Evolutionary conservation across 2,329 filamentous ascomycete species (phyloP).

Genomic region (Epichloe gansuensis): DNA sequence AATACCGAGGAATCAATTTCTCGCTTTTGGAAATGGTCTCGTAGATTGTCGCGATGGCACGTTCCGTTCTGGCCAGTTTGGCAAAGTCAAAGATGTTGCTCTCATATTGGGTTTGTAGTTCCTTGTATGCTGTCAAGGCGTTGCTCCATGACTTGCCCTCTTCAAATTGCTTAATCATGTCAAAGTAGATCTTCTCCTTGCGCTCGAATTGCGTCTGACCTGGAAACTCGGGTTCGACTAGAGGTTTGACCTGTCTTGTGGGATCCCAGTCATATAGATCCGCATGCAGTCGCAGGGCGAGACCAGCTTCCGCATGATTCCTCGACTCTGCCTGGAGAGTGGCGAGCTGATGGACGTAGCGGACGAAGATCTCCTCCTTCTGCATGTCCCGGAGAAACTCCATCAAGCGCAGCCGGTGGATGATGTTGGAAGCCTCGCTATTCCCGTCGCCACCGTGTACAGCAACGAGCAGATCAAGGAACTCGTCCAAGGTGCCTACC

Average conservation of each 20-base stretch:
- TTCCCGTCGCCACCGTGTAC: slow-evolving; percentile 67
- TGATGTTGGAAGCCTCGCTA: slow-evolving; percentile 68
- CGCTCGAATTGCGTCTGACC: slow-evolving; percentile 82
- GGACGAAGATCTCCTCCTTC: slow-evolving; percentile 91
- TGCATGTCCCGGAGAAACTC: slow-evolving; percentile 95
- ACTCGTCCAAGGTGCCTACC: slow-evolving; percentile 75
- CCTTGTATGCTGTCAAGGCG: slow-evolving; percentile 76
- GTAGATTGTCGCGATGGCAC: slow-evolving; percentile 85
- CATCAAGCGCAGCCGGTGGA: slow-evolving; percentile 85
- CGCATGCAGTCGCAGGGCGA: slow-evolving; percentile 81
- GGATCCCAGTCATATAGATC: slow-evolving; percentile 90
- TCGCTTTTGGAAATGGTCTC: slow-evolving; percentile 78
- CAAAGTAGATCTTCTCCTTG: slow-evolving; percentile 83
- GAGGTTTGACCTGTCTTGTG: slow-evolving; percentile 47
- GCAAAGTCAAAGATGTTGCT: slow-evolving; percentile 79
- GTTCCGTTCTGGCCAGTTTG: slow-evolving; percentile 78
- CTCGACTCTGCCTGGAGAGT: slow-evolving; percentile 61
- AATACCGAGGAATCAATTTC: slow-evolving; percentile 70
- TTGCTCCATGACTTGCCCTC: slow-evolving; percentile 90
- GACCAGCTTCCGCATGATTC: slow-evolving; percentile 77
- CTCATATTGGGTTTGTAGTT: slow-evolving; percentile 87
- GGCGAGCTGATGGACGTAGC: slow-evolving; percentile 88
- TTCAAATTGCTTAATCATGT: slow-evolving; percentile 91
- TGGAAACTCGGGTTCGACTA: slow-evolving; percentile 66
- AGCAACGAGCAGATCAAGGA: slow-evolving; percentile 80